These are phyloP conservation scores for Lyophyllum shimeji DNA, from an alignment of 768 basidiomycete genomes.

Conservation along the genomic window DNA sequence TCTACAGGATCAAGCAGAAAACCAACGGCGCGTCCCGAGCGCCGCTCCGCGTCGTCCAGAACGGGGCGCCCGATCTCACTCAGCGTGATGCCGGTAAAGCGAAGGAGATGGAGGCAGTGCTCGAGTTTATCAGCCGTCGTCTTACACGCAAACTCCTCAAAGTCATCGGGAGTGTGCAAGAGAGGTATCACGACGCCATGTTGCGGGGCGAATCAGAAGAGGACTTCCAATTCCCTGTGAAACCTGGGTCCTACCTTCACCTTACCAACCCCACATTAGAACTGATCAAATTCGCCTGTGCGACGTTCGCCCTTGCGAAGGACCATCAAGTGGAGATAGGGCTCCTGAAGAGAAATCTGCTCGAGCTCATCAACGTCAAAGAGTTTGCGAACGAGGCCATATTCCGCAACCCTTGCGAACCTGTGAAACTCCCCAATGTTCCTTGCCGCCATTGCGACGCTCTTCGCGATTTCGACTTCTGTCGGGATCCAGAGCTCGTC, in stretches of 20 bases:
- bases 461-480: slow-evolving; percentile 92
- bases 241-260: slow-evolving; percentile 84
- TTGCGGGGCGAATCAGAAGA: slow-evolving; percentile 51
- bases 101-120: slow-evolving; percentile 65
- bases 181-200: slow-evolving; percentile 58
- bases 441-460: slow-evolving; percentile 86
- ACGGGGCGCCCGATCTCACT: slow-evolving; percentile 62
- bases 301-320: slow-evolving; percentile 73
- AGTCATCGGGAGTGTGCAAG: slow-evolving; percentile 60
- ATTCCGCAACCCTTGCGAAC: slow-evolving; percentile 92
- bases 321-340: slow-evolving; percentile 89
- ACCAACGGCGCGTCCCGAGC: slow-evolving; percentile 57
- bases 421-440: slow-evolving; percentile 80
- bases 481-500: slow-evolving; percentile 84
- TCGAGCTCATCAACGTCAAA: slow-evolving; percentile 83
- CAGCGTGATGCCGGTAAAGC: slow-evolving; percentile 67
- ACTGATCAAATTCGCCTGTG: slow-evolving; percentile 84
- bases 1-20: slow-evolving; percentile 74
- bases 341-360: slow-evolving; percentile 81
- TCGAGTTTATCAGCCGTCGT: slow-evolving; percentile 75
- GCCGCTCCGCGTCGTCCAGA: slow-evolving; percentile 67
- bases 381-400: slow-evolving; percentile 85
- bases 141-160: slow-evolving; percentile 82
- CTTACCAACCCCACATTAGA: slow-evolving; percentile 83
- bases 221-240: slow-evolving; percentile 77